A percentile compares a stretch with the other conserved stretches of the same genome.
These are phyloP conservation scores for Tricharina praecox DNA, from an alignment of 495 filamentous ascomycete species.

Conservation along the genomic window DNA sequence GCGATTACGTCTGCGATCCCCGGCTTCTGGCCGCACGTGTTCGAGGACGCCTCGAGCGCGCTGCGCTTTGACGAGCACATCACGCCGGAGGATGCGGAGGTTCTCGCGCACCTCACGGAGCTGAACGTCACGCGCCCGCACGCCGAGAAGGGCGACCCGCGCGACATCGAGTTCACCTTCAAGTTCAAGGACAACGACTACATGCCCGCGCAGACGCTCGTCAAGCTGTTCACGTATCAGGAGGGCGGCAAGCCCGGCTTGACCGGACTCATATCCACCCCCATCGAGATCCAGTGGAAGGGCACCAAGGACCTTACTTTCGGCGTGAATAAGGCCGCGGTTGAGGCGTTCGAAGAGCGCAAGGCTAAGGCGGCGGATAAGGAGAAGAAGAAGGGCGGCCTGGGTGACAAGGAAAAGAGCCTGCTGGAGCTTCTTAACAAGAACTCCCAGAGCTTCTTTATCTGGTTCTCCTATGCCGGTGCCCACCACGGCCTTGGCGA, in stretches of 20 bases:
- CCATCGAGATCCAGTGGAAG: conserved; percentile 80
- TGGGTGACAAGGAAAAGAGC: conserved; percentile 33
- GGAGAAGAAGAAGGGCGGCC: conserved; percentile 8
- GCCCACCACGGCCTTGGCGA: conserved; percentile 35
- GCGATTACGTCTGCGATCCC: conserved; percentile 47
- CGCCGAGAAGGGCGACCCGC: conserved; percentile 37
- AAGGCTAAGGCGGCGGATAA: conserved; percentile 12
- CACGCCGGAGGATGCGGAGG: conserved; percentile 52
- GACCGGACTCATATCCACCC: conserved; percentile 58
- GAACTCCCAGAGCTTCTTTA: conserved; percentile 60
- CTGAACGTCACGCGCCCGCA: conserved; percentile 40
- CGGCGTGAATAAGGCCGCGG: conserved; percentile 56
- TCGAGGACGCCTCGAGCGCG: conserved; percentile 65
- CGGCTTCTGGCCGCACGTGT: conserved; percentile 77
- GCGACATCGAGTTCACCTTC: conserved; percentile 44
- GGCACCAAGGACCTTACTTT: conserved; percentile 63
- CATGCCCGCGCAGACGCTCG: conserved; percentile 55
- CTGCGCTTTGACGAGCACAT: conserved; percentile 58
- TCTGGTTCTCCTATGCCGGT: conserved; percentile 65
- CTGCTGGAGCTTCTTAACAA: conserved; percentile 39
- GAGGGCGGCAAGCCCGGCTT: conserved; percentile 39
- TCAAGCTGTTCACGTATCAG: conserved; percentile 54
- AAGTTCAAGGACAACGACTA: conserved; percentile 52
- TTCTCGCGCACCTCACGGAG: conserved; percentile 35
- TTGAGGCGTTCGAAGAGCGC: conserved; percentile 43